A percentile compares a stretch with the other conserved stretches of the same genome.
phyloP scores from a whole-genome alignment of 768 basidiomycete species.

The Lepiota subincarnata region DNA sequence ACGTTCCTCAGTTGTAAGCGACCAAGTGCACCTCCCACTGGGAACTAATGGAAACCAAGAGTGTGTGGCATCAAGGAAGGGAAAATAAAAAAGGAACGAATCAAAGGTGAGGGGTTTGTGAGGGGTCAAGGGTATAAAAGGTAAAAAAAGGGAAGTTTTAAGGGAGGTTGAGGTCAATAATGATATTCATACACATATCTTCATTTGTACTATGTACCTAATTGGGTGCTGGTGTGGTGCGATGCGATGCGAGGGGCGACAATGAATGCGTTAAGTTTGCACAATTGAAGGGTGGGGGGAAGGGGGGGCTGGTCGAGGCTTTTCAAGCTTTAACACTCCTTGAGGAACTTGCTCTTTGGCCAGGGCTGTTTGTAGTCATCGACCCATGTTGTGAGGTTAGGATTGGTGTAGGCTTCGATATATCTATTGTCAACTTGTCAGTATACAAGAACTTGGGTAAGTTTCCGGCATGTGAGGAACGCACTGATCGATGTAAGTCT shows the following conservation, averaged over 20 bases:
- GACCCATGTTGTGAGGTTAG: slow-evolving; percentile 75
- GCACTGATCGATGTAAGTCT: slow-evolving; percentile 72
- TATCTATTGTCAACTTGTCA: slow-evolving; percentile 28
- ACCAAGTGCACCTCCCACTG: slow-evolving; percentile 2
- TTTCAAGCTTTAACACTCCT: slow-evolving; percentile 41
- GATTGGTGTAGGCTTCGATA: slow-evolving; percentile 75
- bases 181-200: slow-evolving; percentile 5
- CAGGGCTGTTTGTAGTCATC: slow-evolving; percentile 59
- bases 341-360: slow-evolving; percentile 64
- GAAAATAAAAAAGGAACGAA: neutral
- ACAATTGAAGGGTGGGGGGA: neutral
- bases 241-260: slow-evolving; percentile 1
- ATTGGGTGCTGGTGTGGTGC: neutral
- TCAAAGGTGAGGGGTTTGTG: neutral
- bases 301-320: neutral
- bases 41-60: neutral
- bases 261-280: neutral
- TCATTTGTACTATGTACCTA: slow-evolving; percentile 4
- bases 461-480: slow-evolving; percentile 17
- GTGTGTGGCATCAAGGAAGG: neutral
- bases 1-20: neutral
- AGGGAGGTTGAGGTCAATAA: neutral
- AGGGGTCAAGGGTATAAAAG: neutral
- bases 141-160: neutral
- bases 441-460: neutral